These are phyloP conservation scores for Cryphonectria radicalis DNA, from an alignment of 2,329 filamentous ascomycete species.

Conservation along the genomic window DNA sequence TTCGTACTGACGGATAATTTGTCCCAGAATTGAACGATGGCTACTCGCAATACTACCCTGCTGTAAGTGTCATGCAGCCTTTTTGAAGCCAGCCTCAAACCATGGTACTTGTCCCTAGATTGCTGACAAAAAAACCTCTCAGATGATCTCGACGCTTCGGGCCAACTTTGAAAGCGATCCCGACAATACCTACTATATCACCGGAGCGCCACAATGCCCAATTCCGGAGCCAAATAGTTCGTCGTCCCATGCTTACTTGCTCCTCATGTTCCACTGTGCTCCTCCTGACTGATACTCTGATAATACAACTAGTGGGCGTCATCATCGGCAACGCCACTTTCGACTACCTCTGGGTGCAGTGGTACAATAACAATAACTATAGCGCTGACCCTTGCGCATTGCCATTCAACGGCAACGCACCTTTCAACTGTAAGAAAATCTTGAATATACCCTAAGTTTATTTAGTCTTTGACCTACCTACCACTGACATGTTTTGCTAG, in stretches of 20 bases:
- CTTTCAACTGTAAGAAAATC: constrained; percentile 33
- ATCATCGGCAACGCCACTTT: constrained; percentile 44
- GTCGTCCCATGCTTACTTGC: neutral
- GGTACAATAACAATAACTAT: constrained; percentile 45
- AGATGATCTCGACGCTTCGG: constrained; percentile 38
- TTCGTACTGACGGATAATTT: neutral
- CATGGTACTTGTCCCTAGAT: neutral
- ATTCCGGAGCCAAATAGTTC: constrained; percentile 47
- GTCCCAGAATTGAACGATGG: constrained; percentile 38
- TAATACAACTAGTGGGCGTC: constrained; percentile 35
- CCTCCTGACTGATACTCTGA: neutral
- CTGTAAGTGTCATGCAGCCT: neutral
- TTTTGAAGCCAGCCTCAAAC: neutral
- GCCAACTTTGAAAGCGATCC: constrained; percentile 41
- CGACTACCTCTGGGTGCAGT: constrained; percentile 50
- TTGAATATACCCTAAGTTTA: neutral
- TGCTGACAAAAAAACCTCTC: neutral
- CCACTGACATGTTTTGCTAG: neutral
- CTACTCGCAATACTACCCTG: constrained; percentile 41
- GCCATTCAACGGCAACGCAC: constrained; percentile 27
- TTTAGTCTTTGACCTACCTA: no score
- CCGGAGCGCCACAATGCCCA: constrained; percentile 51
- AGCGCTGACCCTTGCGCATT: constrained; percentile 21
- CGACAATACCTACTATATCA: constrained; percentile 45
- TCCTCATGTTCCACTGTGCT: neutral